Evolutionary conservation across 257 asterid genomes (phyloP).

Genomic region (Buddleja alternifolia): DNA sequence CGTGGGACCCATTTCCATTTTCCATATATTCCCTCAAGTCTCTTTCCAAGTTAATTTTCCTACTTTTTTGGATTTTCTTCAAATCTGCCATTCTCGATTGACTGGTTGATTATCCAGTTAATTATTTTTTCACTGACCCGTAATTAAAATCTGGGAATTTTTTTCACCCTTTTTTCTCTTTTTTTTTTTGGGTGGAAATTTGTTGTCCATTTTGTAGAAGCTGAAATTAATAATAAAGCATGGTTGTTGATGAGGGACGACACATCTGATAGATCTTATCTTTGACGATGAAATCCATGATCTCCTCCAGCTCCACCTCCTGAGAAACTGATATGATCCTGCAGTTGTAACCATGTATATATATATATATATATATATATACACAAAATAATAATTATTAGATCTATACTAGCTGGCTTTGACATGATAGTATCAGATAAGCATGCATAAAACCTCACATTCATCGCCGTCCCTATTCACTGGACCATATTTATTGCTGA

Average conservation of each 20-base stretch:
- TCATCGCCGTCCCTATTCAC: conserved; percentile 34
- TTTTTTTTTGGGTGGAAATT: conserved; percentile 6
- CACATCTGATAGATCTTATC: conserved; percentile 75
- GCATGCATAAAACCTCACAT: conserved; percentile 31
- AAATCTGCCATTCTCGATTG: background rate
- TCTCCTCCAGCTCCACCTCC: too few species aligned
- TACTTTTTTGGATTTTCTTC: conserved; percentile 19
- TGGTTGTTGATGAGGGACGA: conserved; percentile 53
- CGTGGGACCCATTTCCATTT: conserved; percentile 30
- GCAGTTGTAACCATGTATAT: conserved; percentile 51
- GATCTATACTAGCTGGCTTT: conserved; percentile 16
- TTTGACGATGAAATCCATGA: conserved; percentile 72
- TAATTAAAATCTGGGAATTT: conserved; percentile 66
- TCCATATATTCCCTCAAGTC: conserved; percentile 34
- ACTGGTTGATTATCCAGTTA: conserved; percentile 2
- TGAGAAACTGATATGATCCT: conserved; percentile 75
- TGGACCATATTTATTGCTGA: too few species aligned
- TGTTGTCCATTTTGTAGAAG: conserved; percentile 13
- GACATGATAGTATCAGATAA: conserved; percentile 34
- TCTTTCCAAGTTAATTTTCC: conserved; percentile 42
- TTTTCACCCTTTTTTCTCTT: background rate
- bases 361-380: too few species aligned
- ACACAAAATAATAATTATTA: background rate
- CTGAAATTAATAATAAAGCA: conserved; percentile 29
- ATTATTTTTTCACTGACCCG: conserved; percentile 33